Conservation (phyloP, 2,329 filamentous ascomycete genomes). For the Penicillium sp. region DNA sequence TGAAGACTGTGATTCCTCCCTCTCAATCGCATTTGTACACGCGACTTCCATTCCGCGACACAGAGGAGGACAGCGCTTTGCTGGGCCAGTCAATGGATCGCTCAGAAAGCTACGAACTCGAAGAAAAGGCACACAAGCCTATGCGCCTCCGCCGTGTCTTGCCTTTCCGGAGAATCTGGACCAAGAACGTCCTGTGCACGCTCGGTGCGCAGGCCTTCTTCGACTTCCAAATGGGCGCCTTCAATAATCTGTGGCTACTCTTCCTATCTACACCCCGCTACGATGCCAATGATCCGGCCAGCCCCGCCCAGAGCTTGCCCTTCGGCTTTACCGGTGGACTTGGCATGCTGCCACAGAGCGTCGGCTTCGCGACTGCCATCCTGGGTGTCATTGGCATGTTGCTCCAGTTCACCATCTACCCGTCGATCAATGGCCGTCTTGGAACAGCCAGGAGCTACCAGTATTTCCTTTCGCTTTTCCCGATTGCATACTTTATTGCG, state of each 20-base stretch:
- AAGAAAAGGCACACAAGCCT: slow-evolving; percentile 34
- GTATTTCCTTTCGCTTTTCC: slow-evolving; percentile 65
- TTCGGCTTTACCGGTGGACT: slow-evolving; percentile 66
- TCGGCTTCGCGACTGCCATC: slow-evolving; percentile 71
- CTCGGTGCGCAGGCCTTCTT: slow-evolving; percentile 65
- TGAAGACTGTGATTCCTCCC: slow-evolving; percentile 28
- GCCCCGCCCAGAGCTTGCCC: slow-evolving; percentile 48
- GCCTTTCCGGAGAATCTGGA: slow-evolving; percentile 53
- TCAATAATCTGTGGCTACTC: slow-evolving; percentile 72
- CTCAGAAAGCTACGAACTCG: slow-evolving; percentile 37
- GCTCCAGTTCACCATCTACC: slow-evolving; percentile 69
- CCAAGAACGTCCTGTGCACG: slow-evolving; percentile 53
- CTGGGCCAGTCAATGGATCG: slow-evolving; percentile 32
- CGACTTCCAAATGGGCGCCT: slow-evolving; percentile 68
- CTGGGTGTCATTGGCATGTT: slow-evolving; percentile 69
- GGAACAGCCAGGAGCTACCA: slow-evolving; percentile 67
- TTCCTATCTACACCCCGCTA: slow-evolving; percentile 71
- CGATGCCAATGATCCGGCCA: slow-evolving; percentile 38
- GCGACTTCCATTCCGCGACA: slow-evolving; percentile 34
- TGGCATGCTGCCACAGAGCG: slow-evolving; percentile 64
- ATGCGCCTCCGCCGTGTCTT: slow-evolving; percentile 41
- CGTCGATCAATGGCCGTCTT: slow-evolving; percentile 60
- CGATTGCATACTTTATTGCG: slow-evolving; percentile 65
- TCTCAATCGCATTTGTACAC: slow-evolving; percentile 34
- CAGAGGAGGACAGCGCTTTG: slow-evolving; percentile 37